Base-by-base conservation (phyloP, 1,284 basidiomycete species). In the Rugosomyces carneus region DNA sequence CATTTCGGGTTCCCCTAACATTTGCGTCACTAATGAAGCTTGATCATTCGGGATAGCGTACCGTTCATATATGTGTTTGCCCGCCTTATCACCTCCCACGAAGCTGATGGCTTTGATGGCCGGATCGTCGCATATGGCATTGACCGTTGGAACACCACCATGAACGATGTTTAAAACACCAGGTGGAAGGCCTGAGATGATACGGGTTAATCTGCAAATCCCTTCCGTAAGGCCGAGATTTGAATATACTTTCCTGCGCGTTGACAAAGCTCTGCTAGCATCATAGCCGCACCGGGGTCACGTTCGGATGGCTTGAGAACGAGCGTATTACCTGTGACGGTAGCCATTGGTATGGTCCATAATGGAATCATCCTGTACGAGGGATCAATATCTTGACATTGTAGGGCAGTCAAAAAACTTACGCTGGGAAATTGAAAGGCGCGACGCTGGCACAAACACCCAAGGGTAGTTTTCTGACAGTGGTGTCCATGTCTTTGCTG, bases 401-500 rank as follows among this genome's bases (percentile, higher is more conserved):
- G 27, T 43, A 18, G 40, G 24, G 35, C 38, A 21, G 42, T 18
- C 2, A 37, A 44, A 13, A 21, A 37, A 56, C 81, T 59, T 63
- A 89, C 86, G 90, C 91, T 45, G 90, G 91, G 67, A 93, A 94
- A 64, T 94, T 94, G 73, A 93, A 95, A 7, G 93, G 93, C 21
- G 89, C 84, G 37, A 96, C 82, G 53, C 93, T 84, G 49, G 89
- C 78, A 53, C 86, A 89, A 29, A 90, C 85, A 51, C 88, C 87
- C 16, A 93, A 69, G 3, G 90, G 88, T 27, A 89, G 65, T 51
- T 80, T 79, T 37, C 92, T 78, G 18, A 85, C 84, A 50, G 89
- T 84, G 7, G 95, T 98, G 63, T 98, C 95, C 95, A 98, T 99
- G 61, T 97, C 93, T 66, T 85, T 93, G 66, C 89, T 89, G 6